Percentiles rank a stretch among this genome's conserved stretches.
Conservation (phyloP, 1,139 yeast species). For the Hemisphaericaspora subhashii region DNA sequence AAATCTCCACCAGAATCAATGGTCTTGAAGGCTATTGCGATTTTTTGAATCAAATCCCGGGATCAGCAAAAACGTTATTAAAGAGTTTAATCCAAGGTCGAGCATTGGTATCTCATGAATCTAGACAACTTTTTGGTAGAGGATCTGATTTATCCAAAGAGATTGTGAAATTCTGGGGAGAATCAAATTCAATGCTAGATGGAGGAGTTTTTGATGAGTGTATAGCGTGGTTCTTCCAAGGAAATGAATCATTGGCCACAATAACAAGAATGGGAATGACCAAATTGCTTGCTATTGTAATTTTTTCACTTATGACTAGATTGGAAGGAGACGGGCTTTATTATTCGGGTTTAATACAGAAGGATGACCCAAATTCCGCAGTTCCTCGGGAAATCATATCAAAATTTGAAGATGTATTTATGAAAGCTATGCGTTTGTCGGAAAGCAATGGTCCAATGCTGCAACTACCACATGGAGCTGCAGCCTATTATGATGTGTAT, state of each 20-base stretch:
- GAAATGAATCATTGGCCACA: conserved; percentile 43
- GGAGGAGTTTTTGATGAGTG: conserved; percentile 38
- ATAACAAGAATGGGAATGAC: conserved; percentile 31
- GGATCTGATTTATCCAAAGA: conserved; percentile 18
- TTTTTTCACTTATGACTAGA: conserved; percentile 20
- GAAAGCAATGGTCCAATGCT: too few relatives aligned
- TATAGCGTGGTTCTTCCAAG: conserved; percentile 41
- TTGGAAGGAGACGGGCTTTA: neutral
- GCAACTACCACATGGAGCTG: too few relatives aligned
- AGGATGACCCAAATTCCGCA: too few relatives aligned
- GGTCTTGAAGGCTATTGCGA: conserved; percentile 33
- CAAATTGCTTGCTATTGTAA: conserved; percentile 25
- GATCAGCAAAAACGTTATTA: conserved; percentile 35
- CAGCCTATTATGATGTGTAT: conserved; percentile 23
- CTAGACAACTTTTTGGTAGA: conserved; percentile 17
- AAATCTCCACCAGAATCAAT: conserved; percentile 50
- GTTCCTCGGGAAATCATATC: too few relatives aligned
- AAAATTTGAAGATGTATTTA: too few relatives aligned
- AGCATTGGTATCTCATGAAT: conserved; percentile 21
- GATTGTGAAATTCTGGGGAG: conserved; percentile 17
- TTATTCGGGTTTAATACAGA: conserved; percentile 5
- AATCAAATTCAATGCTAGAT: conserved; percentile 17
- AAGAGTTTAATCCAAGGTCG: conserved; percentile 37
- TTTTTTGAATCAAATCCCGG: conserved; percentile 35
- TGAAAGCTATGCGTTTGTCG: too few relatives aligned